Evolutionary conservation across 192 early-diverging fungal genomes (phyloP).

Genomic region (Coemansia sp.): DNA sequence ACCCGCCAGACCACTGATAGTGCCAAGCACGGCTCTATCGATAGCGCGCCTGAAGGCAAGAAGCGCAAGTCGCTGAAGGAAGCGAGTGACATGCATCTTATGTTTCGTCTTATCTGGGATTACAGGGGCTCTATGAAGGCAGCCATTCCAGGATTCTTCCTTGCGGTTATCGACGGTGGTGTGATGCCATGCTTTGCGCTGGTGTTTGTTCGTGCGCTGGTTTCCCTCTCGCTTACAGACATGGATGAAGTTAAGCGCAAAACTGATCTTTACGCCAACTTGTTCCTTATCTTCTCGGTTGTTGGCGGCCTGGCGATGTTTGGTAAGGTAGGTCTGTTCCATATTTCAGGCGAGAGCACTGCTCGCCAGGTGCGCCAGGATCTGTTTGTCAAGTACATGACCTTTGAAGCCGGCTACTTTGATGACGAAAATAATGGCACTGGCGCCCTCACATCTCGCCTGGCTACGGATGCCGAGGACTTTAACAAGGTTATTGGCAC

Average conservation of each 20-base stretch:
- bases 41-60: conserved; percentile 3
- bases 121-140: conserved; percentile 31
- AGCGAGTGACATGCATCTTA: conserved; percentile 33
- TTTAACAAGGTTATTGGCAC: conserved; percentile 42
- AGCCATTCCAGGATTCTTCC: conserved; percentile 14
- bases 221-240: conserved; percentile 20
- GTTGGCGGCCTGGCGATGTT: conserved; percentile 55
- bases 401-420: conserved; percentile 72
- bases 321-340: conserved; percentile 57
- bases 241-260: conserved; percentile 21
- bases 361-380: conserved; percentile 60
- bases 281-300: conserved; percentile 51
- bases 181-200: conserved; percentile 79
- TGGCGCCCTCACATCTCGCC: conserved; percentile 64
- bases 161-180: conserved; percentile 57
- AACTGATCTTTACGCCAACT: conserved; percentile 23
- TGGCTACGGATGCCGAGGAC: conserved; percentile 67
- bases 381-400: conserved; percentile 62
- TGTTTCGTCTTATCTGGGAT: conserved; percentile 26
- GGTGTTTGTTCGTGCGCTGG: conserved; percentile 48
- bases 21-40: conserved; percentile 6
- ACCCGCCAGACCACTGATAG: conserved; percentile 29
- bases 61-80: conserved; percentile 18
- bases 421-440: conserved; percentile 65
- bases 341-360: conserved; percentile 60